Percentiles rank a stretch among this genome's conserved stretches.
phyloP scores from a whole-genome alignment of 169 alveolate species.

The Plasmodium cynomolgi region DNA sequence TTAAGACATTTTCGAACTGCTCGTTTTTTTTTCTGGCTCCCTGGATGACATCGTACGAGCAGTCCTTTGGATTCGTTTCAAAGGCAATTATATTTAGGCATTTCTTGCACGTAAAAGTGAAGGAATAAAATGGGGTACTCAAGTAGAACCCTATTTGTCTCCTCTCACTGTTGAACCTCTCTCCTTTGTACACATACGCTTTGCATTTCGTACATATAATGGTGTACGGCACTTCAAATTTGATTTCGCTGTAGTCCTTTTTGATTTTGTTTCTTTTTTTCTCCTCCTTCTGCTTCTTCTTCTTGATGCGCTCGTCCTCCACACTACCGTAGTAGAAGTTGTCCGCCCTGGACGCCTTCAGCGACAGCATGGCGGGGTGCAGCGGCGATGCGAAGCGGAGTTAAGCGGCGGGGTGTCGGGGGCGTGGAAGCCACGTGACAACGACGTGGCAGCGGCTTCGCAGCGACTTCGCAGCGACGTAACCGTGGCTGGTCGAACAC shows the following conservation, averaged over 20 bases:
- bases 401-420: background rate
- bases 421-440: background rate
- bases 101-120: conserved; percentile 83
- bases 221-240: conserved; percentile 89
- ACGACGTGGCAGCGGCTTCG: background rate
- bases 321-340: conserved; percentile 84
- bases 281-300: conserved; percentile 74
- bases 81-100: conserved; percentile 81
- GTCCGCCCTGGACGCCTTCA: conserved; percentile 86
- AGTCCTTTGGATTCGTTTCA: conserved; percentile 87
- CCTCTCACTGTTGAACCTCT: conserved; percentile 88
- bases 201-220: conserved; percentile 82
- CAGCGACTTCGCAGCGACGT: too few relatives aligned
- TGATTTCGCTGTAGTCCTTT: conserved; percentile 62
- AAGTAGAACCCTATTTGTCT: conserved; percentile 83
- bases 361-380: conserved; percentile 77
- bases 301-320: conserved; percentile 70
- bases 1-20: conserved; percentile 39
- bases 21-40: conserved; percentile 87
- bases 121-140: conserved; percentile 83
- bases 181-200: conserved; percentile 86
- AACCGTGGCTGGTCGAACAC: background rate
- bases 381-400: too few relatives aligned
- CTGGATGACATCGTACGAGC: conserved; percentile 81
- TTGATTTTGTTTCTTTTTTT: conserved; percentile 26